These are phyloP conservation scores for thale cress (Arabidopsis thaliana) DNA, from an alignment of 345 rosid genomes.

Conservation along the genomic window DNA sequence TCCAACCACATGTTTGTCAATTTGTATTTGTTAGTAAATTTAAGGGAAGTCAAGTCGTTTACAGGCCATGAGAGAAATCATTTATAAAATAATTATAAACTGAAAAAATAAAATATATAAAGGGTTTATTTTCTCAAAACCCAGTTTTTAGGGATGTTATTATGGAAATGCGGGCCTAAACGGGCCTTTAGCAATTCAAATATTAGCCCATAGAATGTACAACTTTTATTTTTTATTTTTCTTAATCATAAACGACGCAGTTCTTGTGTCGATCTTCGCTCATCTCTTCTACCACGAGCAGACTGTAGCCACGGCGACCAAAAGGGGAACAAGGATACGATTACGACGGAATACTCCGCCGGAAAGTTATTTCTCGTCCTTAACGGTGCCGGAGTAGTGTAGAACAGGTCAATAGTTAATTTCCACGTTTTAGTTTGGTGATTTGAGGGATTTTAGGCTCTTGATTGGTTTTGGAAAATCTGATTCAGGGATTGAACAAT, in stretches of 20 bases:
- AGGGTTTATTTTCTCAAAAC: no score
- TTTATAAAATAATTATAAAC: no score
- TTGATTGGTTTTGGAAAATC: slow-evolving; percentile 20
- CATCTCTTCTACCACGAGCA: not conserved
- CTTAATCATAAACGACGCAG: not conserved
- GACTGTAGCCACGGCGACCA: not conserved
- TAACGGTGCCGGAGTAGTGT: slow-evolving; percentile 87
- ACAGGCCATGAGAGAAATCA: no score
- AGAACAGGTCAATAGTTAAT: slow-evolving; percentile 37
- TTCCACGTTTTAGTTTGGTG: not conserved
- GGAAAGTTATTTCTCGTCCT: slow-evolving; percentile 81
- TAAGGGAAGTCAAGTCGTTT: no score
- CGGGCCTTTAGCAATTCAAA: not conserved
- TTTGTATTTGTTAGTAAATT: not conserved
- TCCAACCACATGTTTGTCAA: not conserved
- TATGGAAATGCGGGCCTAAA: no score
- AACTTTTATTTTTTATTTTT: not conserved
- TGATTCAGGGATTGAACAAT: slow-evolving; percentile 27
- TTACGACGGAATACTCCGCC: slow-evolving; percentile 70
- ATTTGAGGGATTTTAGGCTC: not conserved
- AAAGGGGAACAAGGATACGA: slow-evolving; percentile 15
- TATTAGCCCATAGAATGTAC: not conserved
- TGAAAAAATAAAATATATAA: no score
- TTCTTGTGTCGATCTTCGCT: not conserved
- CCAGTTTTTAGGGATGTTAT: no score